Evolutionary conservation across 768 basidiomycete species (phyloP).

Genomic region (Suillus discolor): DNA sequence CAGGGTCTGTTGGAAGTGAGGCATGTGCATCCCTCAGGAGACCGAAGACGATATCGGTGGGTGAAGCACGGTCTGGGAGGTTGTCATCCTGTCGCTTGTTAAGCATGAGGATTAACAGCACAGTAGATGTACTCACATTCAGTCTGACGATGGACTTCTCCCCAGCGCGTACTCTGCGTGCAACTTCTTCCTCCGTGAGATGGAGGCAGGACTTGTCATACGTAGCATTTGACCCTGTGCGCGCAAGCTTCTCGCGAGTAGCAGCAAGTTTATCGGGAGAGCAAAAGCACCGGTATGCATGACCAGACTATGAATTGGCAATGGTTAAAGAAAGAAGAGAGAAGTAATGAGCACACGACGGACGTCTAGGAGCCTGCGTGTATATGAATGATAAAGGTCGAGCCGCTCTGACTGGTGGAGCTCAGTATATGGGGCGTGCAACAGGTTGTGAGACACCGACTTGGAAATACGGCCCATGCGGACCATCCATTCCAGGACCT

Average conservation of each 20-base stretch:
- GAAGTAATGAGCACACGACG: slow-evolving; percentile 11
- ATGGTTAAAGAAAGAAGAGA: neutral
- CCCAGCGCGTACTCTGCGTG: slow-evolving; percentile 69
- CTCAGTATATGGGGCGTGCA: slow-evolving; percentile 3
- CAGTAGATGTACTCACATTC: slow-evolving; percentile 59
- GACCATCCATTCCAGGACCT: slow-evolving; percentile 81
- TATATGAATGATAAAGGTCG: slow-evolving; percentile 79
- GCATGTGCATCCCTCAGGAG: slow-evolving; percentile 70
- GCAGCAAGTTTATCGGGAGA: slow-evolving; percentile 66
- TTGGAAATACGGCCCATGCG: slow-evolving; percentile 86
- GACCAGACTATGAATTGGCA: slow-evolving; percentile 58
- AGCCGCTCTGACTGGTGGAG: slow-evolving; percentile 79
- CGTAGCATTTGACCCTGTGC: slow-evolving; percentile 71
- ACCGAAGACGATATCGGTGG: slow-evolving; percentile 78
- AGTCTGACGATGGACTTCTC: slow-evolving; percentile 84
- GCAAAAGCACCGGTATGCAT: slow-evolving; percentile 97
- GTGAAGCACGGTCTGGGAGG: slow-evolving; percentile 50
- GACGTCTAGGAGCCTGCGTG: slow-evolving; percentile 77
- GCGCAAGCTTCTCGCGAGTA: slow-evolving; percentile 70
- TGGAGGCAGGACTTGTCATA: slow-evolving; percentile 92
- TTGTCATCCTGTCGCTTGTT: slow-evolving; percentile 51
- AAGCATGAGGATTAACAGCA: slow-evolving; percentile 6
- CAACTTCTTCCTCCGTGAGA: slow-evolving; percentile 84
- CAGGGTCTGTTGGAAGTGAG: slow-evolving; percentile 85
- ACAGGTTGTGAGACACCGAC: slow-evolving; percentile 38